Conservation (phyloP, 441 rosid species). For the California macrophylla region DNA sequence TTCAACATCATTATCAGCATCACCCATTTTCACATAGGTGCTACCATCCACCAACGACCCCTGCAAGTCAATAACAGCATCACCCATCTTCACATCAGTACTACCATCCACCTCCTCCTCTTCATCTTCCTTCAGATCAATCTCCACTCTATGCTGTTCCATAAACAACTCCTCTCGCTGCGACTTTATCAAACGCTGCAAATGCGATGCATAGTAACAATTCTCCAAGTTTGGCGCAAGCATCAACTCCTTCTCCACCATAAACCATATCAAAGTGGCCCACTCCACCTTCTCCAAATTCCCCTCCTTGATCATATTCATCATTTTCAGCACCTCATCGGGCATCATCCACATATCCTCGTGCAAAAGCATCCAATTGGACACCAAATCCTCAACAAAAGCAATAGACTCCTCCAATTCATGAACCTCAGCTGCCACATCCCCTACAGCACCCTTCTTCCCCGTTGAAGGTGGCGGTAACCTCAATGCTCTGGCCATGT, state of each 20-base stretch:
- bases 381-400: conserved; percentile 49
- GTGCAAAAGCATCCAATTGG: conserved; percentile 58
- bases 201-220: conserved; percentile 78
- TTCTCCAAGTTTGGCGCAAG: conserved; percentile 32
- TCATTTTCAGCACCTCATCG: conserved; percentile 37
- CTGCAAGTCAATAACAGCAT: conserved; percentile 8
- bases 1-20: conserved; percentile 6
- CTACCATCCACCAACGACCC: conserved; percentile 23
- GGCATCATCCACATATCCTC: conserved; percentile 82
- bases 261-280: conserved; percentile 67
- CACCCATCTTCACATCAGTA: conserved; percentile 3
- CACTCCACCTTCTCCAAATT: conserved; percentile 67
- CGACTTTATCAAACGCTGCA: conserved; percentile 56
- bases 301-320: conserved; percentile 40
- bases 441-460: conserved; percentile 25
- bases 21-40: background rate
- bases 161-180: conserved; percentile 38
- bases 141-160: conserved; percentile 29
- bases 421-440: conserved; percentile 21
- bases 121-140: conserved; percentile 30
- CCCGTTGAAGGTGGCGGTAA: conserved; percentile 34
- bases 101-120: conserved; percentile 7
- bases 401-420: conserved; percentile 39
- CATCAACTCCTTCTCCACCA: conserved; percentile 76
- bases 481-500: conserved; percentile 66